Evolutionary conservation across 805 yeast species (phyloP).

Genomic region (Schwanniomyces occidentalis): DNA sequence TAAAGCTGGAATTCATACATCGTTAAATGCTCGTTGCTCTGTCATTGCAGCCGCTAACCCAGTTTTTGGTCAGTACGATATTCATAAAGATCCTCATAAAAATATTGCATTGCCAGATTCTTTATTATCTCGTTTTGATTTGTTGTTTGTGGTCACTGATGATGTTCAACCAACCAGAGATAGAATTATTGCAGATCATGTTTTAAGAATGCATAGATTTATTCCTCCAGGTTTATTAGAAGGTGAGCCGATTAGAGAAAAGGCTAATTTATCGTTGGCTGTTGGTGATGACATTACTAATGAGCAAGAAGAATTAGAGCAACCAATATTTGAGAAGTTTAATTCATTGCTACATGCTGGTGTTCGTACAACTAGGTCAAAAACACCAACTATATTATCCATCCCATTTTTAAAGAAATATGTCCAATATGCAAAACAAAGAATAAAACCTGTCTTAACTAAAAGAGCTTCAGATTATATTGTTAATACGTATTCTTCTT

Average conservation of each 20-base stretch:
- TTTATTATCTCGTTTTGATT: slow-evolving; percentile 91
- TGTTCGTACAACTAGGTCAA: slow-evolving; percentile 35
- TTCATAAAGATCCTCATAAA: slow-evolving; percentile 93
- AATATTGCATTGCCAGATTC: slow-evolving; percentile 98
- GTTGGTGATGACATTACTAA: slow-evolving; percentile 66
- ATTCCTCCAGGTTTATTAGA: slow-evolving; percentile 84
- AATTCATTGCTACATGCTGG: slow-evolving; percentile 83
- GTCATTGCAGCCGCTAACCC: slow-evolving; percentile 99
- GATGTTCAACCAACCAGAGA: slow-evolving; percentile 86
- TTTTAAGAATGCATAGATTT: slow-evolving; percentile 87
- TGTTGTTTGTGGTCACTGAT: slow-evolving; percentile 92
- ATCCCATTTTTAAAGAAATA: slow-evolving; percentile 89
- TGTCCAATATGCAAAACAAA: slow-evolving; percentile 88
- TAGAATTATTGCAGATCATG: slow-evolving; percentile 89
- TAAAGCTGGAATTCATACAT: slow-evolving; percentile 96
- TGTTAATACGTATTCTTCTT: slow-evolving; percentile 73
- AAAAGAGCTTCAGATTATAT: slow-evolving; percentile 77
- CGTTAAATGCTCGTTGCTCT: slow-evolving; percentile 93
- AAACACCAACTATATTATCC: slow-evolving; percentile 46
- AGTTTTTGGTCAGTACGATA: slow-evolving; percentile 93
- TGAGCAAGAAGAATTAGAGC: slow-evolving; percentile 46
- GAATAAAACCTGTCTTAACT: slow-evolving; percentile 79
- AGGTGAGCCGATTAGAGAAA: slow-evolving; percentile 92
- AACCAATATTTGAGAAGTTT: slow-evolving; percentile 80
- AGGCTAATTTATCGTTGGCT: slow-evolving; percentile 65